Evolutionary conservation across 768 basidiomycete genomes (phyloP).

Genomic region (Lepiota subincarnata): DNA sequence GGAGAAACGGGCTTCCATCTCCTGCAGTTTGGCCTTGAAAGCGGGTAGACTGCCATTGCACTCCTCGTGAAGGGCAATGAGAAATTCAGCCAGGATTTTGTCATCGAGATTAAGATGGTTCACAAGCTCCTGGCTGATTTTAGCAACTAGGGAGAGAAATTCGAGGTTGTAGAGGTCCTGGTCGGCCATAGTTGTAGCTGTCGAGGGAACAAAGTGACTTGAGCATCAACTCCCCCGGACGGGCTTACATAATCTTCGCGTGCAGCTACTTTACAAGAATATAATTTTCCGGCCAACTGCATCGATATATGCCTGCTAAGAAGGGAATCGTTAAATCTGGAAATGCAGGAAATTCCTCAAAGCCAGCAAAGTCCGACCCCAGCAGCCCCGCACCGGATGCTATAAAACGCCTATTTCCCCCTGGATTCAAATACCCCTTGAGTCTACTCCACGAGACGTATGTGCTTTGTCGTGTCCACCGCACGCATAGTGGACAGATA

Average conservation of each 20-base stretch:
- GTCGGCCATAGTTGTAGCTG: slow-evolving; percentile 47
- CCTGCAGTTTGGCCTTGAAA: slow-evolving; percentile 79
- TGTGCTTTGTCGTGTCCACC: not conserved
- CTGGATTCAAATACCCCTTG: slow-evolving; percentile 82
- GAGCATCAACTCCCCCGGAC: not conserved
- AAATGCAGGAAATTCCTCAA: slow-evolving; percentile 85
- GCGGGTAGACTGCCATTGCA: slow-evolving; percentile 67
- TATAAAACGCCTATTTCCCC: slow-evolving; percentile 57
- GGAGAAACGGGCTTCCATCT: slow-evolving; percentile 79
- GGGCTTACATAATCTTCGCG: not conserved
- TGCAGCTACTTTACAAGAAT: slow-evolving; percentile 3
- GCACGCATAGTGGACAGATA: slow-evolving; percentile 2
- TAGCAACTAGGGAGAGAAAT: slow-evolving; percentile 83
- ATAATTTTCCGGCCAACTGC: too few species aligned
- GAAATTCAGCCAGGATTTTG: slow-evolving; percentile 92
- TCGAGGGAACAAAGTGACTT: slow-evolving; percentile 5
- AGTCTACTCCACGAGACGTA: slow-evolving; percentile 78
- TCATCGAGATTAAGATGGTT: slow-evolving; percentile 85
- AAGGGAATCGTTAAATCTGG: slow-evolving; percentile 84
- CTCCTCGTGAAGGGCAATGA: slow-evolving; percentile 84
- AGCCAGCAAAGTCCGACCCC: slow-evolving; percentile 31
- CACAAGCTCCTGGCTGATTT: slow-evolving; percentile 89
- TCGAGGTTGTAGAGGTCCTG: slow-evolving; percentile 90
- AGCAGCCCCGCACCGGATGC: slow-evolving; percentile 36
- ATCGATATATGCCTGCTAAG: slow-evolving; percentile 51